These are phyloP conservation scores for Hyaloraphidium curvatum DNA, from an alignment of 192 early-diverging fungal species.

Conservation along the genomic window DNA sequence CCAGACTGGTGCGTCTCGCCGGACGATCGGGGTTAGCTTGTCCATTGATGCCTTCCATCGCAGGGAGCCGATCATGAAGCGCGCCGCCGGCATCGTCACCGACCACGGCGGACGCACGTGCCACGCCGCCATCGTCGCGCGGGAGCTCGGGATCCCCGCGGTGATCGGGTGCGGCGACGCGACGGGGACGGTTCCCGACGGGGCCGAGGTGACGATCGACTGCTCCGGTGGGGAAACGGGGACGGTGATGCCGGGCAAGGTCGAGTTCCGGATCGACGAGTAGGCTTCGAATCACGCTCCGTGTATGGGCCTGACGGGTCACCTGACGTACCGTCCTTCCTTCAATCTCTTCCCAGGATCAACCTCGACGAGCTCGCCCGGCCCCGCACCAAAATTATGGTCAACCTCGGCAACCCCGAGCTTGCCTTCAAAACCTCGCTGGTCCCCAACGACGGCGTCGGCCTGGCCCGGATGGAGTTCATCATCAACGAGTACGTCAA, in stretches of 20 bases:
- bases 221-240: conserved; percentile 5
- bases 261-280: conserved; percentile 4
- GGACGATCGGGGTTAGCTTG: neutral
- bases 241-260: neutral
- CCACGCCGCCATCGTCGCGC: conserved; percentile 21
- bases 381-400: conserved; percentile 5
- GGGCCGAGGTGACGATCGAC: conserved; percentile 17
- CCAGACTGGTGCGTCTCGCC: conserved; percentile 4
- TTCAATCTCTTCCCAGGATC: too few relatives aligned
- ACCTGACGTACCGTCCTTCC: too few relatives aligned
- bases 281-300: too few relatives aligned
- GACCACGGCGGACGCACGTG: conserved; percentile 15
- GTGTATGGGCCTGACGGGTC: too few relatives aligned
- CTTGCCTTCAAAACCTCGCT: conserved; percentile 4
- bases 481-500: conserved; percentile 12
- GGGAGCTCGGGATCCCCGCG: conserved; percentile 20
- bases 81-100: conserved; percentile 19
- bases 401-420: conserved; percentile 9
- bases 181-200: conserved; percentile 18
- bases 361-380: neutral
- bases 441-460: conserved; percentile 7
- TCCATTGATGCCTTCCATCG: too few relatives aligned
- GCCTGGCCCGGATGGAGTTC: conserved; percentile 9
- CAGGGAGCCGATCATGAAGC: conserved; percentile 20
- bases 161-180: conserved; percentile 20